A percentile compares a stretch with the other conserved stretches of the same genome.
Evolutionary conservation across 345 rosid species (phyloP).

Genomic region (Eucalyptus sideroxylon): DNA sequence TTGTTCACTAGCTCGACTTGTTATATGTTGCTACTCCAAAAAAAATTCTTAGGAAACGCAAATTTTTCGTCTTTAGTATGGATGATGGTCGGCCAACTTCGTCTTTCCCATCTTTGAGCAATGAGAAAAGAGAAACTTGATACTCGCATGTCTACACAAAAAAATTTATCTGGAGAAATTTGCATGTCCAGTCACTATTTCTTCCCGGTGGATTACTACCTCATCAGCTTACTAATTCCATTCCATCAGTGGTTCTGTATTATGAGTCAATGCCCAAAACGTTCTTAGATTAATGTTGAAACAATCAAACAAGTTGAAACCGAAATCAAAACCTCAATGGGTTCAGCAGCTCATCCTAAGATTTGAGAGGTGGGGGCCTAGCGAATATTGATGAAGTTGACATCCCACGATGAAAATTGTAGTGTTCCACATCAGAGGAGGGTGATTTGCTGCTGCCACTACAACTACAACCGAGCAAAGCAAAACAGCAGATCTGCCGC

Average conservation of each 20-base stretch:
- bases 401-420: no score
- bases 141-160: not conserved
- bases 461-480: no score
- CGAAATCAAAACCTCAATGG: not conserved
- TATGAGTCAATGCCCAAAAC: no score
- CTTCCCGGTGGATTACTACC: not conserved
- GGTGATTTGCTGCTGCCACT: no score
- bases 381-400: no score
- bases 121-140: not conserved
- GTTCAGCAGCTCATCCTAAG: not conserved
- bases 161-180: not conserved
- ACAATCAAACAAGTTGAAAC: not conserved
- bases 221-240: not conserved
- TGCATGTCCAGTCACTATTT: not conserved
- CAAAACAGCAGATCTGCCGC: no score
- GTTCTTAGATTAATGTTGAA: not conserved
- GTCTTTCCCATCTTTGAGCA: not conserved
- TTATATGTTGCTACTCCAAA: not conserved
- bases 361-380: not conserved
- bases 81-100: not conserved
- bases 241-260: not conserved
- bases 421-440: no score
- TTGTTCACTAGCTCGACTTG: fast-evolving
- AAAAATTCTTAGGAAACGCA: not conserved
- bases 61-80: no score